Conservation (phyloP, 2,329 filamentous ascomycete genomes). For the Cladosporium sp. region DNA sequence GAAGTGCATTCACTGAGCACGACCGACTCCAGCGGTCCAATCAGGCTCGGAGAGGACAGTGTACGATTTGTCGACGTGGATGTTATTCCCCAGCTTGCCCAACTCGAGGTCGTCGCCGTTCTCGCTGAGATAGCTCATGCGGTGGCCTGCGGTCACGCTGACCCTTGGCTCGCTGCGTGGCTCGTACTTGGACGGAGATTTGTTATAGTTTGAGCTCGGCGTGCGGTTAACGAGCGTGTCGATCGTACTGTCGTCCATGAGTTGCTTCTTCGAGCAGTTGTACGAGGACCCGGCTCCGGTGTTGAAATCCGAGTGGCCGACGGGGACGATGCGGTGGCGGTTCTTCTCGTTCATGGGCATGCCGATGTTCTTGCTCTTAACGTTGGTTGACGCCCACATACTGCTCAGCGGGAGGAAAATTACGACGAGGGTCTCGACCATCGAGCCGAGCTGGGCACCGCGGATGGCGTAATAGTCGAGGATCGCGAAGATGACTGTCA, state of each 20-base stretch:
- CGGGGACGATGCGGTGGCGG: conserved; percentile 20
- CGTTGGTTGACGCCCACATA: conserved; percentile 55
- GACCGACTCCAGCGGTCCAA: neutral
- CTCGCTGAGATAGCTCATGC: conserved; percentile 9
- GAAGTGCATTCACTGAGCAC: too few species aligned
- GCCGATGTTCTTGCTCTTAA: conserved; percentile 20
- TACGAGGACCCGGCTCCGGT: conserved; percentile 11
- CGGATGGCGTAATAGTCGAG: conserved; percentile 48
- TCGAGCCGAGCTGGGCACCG: conserved; percentile 51
- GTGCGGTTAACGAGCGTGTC: conserved; percentile 21
- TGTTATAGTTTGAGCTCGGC: conserved; percentile 14
- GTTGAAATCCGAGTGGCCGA: conserved; percentile 15
- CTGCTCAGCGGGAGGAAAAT: conserved; percentile 63
- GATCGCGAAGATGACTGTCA: conserved; percentile 56
- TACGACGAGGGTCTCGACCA: conserved; percentile 55
- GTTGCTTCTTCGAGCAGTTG: conserved; percentile 19
- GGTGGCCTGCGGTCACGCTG: conserved; percentile 13
- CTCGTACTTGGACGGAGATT: conserved; percentile 16
- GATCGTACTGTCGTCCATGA: conserved; percentile 16
- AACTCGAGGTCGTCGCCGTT: conserved; percentile 23
- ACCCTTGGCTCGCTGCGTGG: conserved; percentile 9
- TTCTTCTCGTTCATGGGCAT: conserved; percentile 18
- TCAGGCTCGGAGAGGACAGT: conserved; percentile 15
- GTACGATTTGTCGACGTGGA: conserved; percentile 23
- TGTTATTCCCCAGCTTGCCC: conserved; percentile 18